A percentile compares a stretch with the other conserved stretches of the same genome.
Conservation (phyloP, 257 asterid genomes). For the Scutellaria baicalensis region DNA sequence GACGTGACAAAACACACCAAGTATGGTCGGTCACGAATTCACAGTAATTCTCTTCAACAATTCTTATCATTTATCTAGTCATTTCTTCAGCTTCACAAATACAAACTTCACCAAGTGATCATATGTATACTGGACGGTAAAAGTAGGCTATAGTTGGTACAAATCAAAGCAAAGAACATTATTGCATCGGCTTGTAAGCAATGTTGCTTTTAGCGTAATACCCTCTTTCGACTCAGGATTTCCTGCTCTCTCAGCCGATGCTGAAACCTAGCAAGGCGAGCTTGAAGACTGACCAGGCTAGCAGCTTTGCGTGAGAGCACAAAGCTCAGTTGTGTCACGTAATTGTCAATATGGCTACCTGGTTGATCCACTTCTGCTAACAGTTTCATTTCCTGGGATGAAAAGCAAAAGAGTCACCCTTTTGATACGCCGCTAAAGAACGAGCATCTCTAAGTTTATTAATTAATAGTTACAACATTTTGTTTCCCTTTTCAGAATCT, state of each 20-base stretch:
- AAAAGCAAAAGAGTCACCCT: slow-evolving; percentile 15
- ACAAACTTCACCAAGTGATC: slow-evolving; percentile 24
- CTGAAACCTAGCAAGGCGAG: slow-evolving; percentile 96
- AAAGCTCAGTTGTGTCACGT: slow-evolving; percentile 76
- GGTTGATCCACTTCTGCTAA: slow-evolving; percentile 95
- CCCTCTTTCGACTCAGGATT: slow-evolving; percentile 84
- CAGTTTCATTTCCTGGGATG: slow-evolving; percentile 87
- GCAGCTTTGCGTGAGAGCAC: slow-evolving; percentile 94
- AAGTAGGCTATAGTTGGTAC: slow-evolving; percentile 27
- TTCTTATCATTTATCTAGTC: too few species aligned
- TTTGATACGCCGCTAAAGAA: not conserved
- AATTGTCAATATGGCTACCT: slow-evolving; percentile 85
- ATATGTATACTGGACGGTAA: slow-evolving; percentile 20
- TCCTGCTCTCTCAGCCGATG: slow-evolving; percentile 96
- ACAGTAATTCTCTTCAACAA: too few species aligned
- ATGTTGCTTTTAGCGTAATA: slow-evolving; percentile 36
- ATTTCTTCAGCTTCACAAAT: slow-evolving; percentile 10
- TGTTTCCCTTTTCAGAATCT: not conserved
- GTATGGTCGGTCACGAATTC: not conserved
- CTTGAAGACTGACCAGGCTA: slow-evolving; percentile 90
- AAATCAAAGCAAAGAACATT: slow-evolving; percentile 21
- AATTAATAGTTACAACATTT: not conserved
- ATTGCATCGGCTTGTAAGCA: slow-evolving; percentile 2
- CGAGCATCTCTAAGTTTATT: not conserved
- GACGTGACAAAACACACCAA: not conserved